Evolutionary conservation across 2,329 filamentous ascomycete genomes (phyloP), one percentile per base, ranked within the genome.

Genomic region (Paecilomyces sp.): DNA sequence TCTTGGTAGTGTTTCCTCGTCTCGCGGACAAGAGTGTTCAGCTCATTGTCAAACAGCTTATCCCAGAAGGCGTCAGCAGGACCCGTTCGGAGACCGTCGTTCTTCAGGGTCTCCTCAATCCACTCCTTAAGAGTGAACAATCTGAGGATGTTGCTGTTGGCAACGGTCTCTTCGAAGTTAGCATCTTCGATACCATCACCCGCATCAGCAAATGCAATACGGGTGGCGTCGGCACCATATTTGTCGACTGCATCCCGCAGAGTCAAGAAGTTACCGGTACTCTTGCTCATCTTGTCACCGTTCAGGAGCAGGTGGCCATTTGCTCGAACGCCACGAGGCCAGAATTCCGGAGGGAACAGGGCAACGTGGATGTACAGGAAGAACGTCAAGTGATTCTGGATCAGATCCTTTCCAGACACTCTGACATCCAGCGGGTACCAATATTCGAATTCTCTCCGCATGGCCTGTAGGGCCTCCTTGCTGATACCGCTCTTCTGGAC

Each of bases 201-300:
- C 12, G 92, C 92, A 75, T 99, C 94, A 18, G 93, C 93, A 63
- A 99, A 86, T 3, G 92, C 92, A 68, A 97, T 89, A 72, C 93
- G 86, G 52, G 89, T 89, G 12, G 94, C 94, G 74, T 97, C 94
- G 8, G 94, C 93, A 70, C 94, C 94, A 68, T 94, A 99, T 75
- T 99, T 99, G 67, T 87, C 84, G 13, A 93, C 88, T 31, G 92
- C 84, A 63, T 97, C 90, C 58, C 87, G 84, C 57, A 97, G 81
- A 11, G 94, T 97, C 74, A 99, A 83, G 81, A 99, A 99, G 79
- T 97, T 99, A 63, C 94, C 94, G 0, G 92, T 97, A 58, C 89
- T 93, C 81, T 99, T 99, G 74, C 87, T 89, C 94, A 99, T 99
- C 84, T 99, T 99, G 74, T 96, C 91, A 56, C 93, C 93, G 74